phyloP scores from a whole-genome alignment of 441 rosid species.

The Daphne laureola region DNA sequence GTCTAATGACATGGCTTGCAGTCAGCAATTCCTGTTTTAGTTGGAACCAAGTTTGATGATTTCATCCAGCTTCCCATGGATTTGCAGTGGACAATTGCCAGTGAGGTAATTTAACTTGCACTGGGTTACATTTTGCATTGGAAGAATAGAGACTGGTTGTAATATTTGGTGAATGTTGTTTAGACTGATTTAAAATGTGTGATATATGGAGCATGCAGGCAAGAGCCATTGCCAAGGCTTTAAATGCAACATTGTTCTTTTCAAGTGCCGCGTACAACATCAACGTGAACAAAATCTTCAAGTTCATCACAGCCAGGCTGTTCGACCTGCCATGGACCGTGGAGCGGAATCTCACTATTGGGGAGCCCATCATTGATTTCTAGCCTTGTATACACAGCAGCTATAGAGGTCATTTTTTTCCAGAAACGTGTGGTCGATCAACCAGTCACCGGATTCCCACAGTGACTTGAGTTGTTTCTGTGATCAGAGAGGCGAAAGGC shows the following conservation, averaged over 20 bases:
- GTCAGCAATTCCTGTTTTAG: constrained; percentile 59
- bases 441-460: constrained; percentile 14
- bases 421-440: constrained; percentile 13
- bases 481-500: constrained; percentile 18
- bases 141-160: too few species aligned
- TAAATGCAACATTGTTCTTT: constrained; percentile 80
- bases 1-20: constrained; percentile 13
- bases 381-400: constrained; percentile 18
- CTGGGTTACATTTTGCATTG: too few species aligned
- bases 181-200: not conserved
- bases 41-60: constrained; percentile 87
- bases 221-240: constrained; percentile 68
- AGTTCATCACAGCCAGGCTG: constrained; percentile 83
- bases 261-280: constrained; percentile 85
- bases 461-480: constrained; percentile 18
- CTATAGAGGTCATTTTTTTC: not conserved
- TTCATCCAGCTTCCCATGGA: constrained; percentile 87
- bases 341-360: constrained; percentile 68
- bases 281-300: constrained; percentile 85
- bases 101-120: constrained; percentile 42
- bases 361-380: constrained; percentile 85
- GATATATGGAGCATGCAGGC: constrained; percentile 55
- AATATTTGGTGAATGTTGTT: not conserved
- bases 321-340: constrained; percentile 75
- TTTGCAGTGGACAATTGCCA: constrained; percentile 80